These are phyloP conservation scores for Diospyros lotus DNA, from an alignment of 148 eudicot genomes.

Conservation along the genomic window DNA sequence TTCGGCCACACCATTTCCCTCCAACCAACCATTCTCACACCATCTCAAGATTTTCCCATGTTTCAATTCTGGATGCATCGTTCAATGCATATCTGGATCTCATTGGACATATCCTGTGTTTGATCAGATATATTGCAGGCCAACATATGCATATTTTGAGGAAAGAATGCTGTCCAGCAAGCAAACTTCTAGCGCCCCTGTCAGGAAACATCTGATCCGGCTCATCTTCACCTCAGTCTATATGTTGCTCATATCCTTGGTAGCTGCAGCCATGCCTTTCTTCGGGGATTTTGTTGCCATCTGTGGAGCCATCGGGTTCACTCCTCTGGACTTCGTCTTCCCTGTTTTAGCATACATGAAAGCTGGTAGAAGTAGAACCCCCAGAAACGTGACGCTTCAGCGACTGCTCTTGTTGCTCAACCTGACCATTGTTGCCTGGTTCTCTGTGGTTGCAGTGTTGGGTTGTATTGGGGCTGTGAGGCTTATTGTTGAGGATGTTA, in stretches of 20 bases:
- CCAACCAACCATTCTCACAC: background rate
- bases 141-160: slow-evolving; percentile 41
- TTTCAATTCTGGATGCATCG: background rate
- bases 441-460: slow-evolving; percentile 38
- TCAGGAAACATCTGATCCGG: slow-evolving; percentile 15
- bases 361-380: slow-evolving; percentile 29
- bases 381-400: background rate
- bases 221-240: slow-evolving; percentile 29
- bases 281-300: slow-evolving; percentile 48
- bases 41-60: background rate
- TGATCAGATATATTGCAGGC: slow-evolving; percentile 47
- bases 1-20: background rate
- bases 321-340: slow-evolving; percentile 45
- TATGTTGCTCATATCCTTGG: slow-evolving; percentile 29
- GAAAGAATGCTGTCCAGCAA: slow-evolving; percentile 19
- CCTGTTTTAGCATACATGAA: slow-evolving; percentile 38
- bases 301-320: slow-evolving; percentile 46
- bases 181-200: background rate
- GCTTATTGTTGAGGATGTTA: slow-evolving; percentile 30
- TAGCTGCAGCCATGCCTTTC: slow-evolving; percentile 46
- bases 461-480: slow-evolving; percentile 42
- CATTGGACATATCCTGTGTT: background rate
- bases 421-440: slow-evolving; percentile 31
- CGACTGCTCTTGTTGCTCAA: slow-evolving; percentile 22
- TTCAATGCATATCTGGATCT: background rate